Conservation (phyloP, 1,139 yeast genomes). For the Lodderomyces orthopsilosis region DNA sequence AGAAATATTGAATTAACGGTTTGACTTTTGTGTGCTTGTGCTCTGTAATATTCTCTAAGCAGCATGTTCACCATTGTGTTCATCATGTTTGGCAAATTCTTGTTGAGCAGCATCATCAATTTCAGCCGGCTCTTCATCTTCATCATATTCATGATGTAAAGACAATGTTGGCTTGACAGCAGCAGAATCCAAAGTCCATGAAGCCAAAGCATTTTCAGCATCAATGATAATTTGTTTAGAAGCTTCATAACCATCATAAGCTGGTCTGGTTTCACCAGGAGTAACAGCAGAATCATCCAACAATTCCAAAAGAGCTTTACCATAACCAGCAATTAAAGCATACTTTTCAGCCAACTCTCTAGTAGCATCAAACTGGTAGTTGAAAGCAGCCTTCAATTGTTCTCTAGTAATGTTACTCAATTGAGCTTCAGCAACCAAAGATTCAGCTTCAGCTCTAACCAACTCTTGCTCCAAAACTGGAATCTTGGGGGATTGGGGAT, state of each 20-base stretch:
- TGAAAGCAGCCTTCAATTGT: conserved; percentile 94
- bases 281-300: conserved; percentile 96
- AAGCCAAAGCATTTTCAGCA: conserved; percentile 92
- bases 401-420: conserved; percentile 96
- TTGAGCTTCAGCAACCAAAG: conserved; percentile 98
- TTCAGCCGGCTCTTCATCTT: conserved; percentile 58
- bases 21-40: neutral
- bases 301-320: conserved; percentile 93
- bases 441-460: conserved; percentile 98
- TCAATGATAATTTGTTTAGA: conserved; percentile 97
- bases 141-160: conserved; percentile 74
- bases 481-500: conserved; percentile 95
- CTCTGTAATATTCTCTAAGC: conserved; percentile 17
- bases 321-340: conserved; percentile 97
- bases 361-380: conserved; percentile 94
- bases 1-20: neutral
- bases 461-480: conserved; percentile 95
- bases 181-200: conserved; percentile 96
- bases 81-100: conserved; percentile 43
- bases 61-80: conserved; percentile 11
- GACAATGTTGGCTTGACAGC: conserved; percentile 93
- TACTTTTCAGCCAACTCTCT: conserved; percentile 96
- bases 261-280: conserved; percentile 98
- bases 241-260: conserved; percentile 97
- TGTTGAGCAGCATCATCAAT: conserved; percentile 49